phyloP scores from a whole-genome alignment of 1,139 yeast genomes.

The Lodderomyces margitis region DNA sequence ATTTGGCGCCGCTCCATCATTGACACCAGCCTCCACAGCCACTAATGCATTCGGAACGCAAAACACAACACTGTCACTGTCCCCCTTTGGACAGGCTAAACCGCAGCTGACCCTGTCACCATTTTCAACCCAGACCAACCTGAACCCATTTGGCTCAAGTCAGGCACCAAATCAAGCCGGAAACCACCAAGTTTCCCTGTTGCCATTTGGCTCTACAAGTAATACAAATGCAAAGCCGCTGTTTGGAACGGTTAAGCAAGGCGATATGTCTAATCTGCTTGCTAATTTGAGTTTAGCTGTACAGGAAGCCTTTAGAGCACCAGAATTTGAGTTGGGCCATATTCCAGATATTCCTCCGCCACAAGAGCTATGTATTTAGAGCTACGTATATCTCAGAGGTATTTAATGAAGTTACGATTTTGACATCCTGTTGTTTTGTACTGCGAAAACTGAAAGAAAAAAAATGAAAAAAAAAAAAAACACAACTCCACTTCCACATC shows the following conservation, averaged over 20 bases:
- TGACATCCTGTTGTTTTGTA: not conserved
- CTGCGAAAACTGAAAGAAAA: conserved; percentile 3
- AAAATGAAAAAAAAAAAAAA: not conserved
- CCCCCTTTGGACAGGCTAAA: not conserved
- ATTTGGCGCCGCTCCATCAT: conserved; percentile 10
- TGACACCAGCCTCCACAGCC: conserved; percentile 5
- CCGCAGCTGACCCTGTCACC: conserved; percentile 2
- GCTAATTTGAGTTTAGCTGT: conserved; percentile 44
- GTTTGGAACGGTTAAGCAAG: conserved; percentile 3
- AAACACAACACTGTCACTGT: not conserved
- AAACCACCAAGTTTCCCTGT: not conserved
- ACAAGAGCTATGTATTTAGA: conserved; percentile 16
- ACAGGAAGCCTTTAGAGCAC: conserved; percentile 49
- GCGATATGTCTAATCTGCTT: conserved; percentile 12
- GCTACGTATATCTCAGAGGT: not conserved
- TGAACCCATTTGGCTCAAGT: conserved; percentile 1
- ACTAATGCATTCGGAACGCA: conserved; percentile 15
- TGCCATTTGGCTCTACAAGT: not conserved
- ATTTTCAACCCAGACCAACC: not conserved
- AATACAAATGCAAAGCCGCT: not conserved
- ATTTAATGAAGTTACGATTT: not conserved
- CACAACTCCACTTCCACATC: conserved; percentile 4
- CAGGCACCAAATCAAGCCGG: conserved; percentile 1
- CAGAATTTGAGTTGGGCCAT: conserved; percentile 55
- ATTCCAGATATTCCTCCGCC: conserved; percentile 88